phyloP scores from a whole-genome alignment of 163 green algal genomes.

The Scenedesmus sp. region DNA sequence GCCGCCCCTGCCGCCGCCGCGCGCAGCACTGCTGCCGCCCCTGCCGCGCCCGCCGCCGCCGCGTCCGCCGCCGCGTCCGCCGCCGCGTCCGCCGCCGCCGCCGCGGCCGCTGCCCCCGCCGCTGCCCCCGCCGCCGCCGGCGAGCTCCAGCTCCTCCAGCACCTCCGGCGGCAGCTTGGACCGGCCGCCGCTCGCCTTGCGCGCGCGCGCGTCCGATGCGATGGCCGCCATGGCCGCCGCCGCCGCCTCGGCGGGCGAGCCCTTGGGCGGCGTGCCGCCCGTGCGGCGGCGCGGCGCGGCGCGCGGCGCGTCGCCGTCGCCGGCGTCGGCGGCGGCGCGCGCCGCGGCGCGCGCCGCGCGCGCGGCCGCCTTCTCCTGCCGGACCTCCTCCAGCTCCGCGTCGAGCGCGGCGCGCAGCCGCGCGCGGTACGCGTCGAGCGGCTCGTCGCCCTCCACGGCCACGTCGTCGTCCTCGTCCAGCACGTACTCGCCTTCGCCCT shows the following conservation, averaged over 20 bases:
- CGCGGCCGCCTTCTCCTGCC: constrained; percentile 47
- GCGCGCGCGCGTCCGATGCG: constrained; percentile 5
- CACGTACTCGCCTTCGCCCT: neutral
- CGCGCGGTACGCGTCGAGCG: neutral
- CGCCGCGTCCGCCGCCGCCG: too few relatives aligned
- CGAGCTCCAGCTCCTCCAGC: constrained; percentile 5
- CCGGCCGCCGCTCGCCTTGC: neutral
- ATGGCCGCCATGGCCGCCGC: constrained; percentile 19
- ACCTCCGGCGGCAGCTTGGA: constrained; percentile 8
- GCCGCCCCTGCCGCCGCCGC: too few relatives aligned
- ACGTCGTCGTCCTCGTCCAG: constrained; percentile 27
- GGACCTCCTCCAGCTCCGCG: constrained; percentile 49
- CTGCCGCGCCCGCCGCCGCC: too few relatives aligned
- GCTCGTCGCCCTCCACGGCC: constrained; percentile 33
- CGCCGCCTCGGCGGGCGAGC: constrained; percentile 13
- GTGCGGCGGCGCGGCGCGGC: neutral
- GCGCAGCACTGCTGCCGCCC: too few relatives aligned
- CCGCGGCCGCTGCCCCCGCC: neutral
- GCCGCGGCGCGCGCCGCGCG: constrained; percentile 7
- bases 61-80: too few relatives aligned
- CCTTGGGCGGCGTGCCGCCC: constrained; percentile 7
- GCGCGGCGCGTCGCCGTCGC: neutral
- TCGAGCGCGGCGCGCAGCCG: constrained; percentile 25
- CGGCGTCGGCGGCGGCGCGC: neutral
- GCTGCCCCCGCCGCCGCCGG: neutral